Base-by-base conservation (phyloP, 2,329 filamentous ascomycete species). In the Xylaria sp. region DNA sequence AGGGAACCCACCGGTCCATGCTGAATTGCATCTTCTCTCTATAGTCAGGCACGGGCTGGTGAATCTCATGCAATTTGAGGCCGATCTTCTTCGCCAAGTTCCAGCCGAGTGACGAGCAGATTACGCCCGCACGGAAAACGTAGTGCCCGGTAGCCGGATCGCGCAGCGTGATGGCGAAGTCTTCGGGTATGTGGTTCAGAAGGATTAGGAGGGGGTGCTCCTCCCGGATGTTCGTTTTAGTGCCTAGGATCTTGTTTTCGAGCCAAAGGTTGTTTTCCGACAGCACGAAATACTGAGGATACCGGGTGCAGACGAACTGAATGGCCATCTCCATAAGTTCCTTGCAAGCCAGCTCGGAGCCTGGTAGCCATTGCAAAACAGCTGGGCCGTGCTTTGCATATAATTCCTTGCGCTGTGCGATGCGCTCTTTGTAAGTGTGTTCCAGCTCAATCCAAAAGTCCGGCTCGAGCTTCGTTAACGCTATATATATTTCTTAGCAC, bases 271-370 rank as follows among this genome's bases (percentile, higher is more conserved):
- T 86, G 23, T 87, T 81, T 1, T 75, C 73, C 63, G 85, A 84
- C 0, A 93, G 76, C 3, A 82, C 82, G 78, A 97, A 97, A 72
- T 91, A 89, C 6, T 89, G 86, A 0, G 93, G 93, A 75, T 97
- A 97, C 3, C 93, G 85, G 3, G 88, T 85, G 68, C 89, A 92
- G n/a, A 95, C 80, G 72, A 95, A 97, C 71, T 95, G 92, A 3
- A 97, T 73, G 2, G 84, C 86, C 89, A 95, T 94, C 78, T 97
- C 93, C 93, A 96, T 94, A 6, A 96, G 82, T 74, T 97, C 93
- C 76, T 93, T 94, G 77, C 91, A 93, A 0, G 90, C 93, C 0
- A 96, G 82, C 73, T 96, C 91, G 0, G 90, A 91, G 1, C 93
- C 93, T 0, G 92, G 92, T 0, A 94, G 83, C 36, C 84, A 84